Percentiles rank a stretch among this genome's conserved stretches.
phyloP scores from a whole-genome alignment of 352 stramenopile species.

The Phytophthora sp. region DNA sequence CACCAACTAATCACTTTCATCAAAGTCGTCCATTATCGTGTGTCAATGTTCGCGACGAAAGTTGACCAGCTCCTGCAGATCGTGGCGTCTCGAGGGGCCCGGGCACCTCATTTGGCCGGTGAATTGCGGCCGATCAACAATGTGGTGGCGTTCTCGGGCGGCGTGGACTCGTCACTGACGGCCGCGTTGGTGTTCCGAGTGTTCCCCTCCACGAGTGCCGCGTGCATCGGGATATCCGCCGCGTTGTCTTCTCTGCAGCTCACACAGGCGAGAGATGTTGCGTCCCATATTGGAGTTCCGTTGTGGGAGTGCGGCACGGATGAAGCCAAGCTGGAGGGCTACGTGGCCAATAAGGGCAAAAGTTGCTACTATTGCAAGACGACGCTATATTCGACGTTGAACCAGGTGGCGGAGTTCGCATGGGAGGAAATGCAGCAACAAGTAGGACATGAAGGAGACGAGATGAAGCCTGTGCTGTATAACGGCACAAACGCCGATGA shows the following conservation, averaged over 20 bases:
- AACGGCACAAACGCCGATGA: conserved; percentile 98
- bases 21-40: not conserved
- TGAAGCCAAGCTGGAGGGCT: conserved; percentile 86
- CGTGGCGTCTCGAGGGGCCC: conserved; percentile 42
- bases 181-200: conserved; percentile 90
- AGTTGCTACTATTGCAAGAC: conserved; percentile 98
- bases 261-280: conserved; percentile 85
- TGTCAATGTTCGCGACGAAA: conserved; percentile 34
- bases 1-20: conserved; percentile 12
- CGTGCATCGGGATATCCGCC: conserved; percentile 93
- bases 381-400: conserved; percentile 95
- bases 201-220: conserved; percentile 80
- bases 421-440: conserved; percentile 35
- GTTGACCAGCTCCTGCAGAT: conserved; percentile 50
- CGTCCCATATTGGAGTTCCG: conserved; percentile 86
- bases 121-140: conserved; percentile 47
- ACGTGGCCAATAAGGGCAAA: conserved; percentile 94
- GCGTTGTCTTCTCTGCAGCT: conserved; percentile 91
- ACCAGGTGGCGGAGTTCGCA: conserved; percentile 83
- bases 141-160: conserved; percentile 93
- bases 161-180: conserved; percentile 96
- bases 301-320: conserved; percentile 89
- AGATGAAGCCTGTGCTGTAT: conserved; percentile 81
- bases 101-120: not conserved
- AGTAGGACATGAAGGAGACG: not conserved